Percentiles rank a stretch among this genome's conserved stretches.
Conservation (phyloP, 768 basidiomycete species). For the Amanita brunnescens region DNA sequence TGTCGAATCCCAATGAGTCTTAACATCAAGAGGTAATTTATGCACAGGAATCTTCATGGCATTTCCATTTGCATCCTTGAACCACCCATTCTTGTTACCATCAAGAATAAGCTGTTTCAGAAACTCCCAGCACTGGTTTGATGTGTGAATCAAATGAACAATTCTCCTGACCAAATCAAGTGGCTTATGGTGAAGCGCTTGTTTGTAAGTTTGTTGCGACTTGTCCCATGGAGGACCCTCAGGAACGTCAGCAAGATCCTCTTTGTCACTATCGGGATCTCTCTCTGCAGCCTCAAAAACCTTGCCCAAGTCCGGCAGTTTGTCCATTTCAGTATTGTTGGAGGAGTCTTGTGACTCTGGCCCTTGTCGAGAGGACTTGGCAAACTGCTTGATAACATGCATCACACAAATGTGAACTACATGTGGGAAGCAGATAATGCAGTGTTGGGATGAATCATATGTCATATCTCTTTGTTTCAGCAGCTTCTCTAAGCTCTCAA, state of each 20-base stretch:
- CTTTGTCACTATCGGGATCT: background rate
- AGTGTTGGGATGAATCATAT: background rate
- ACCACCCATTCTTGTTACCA: too few relatives aligned
- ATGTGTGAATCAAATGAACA: background rate
- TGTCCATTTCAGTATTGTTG: background rate
- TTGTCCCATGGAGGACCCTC: background rate
- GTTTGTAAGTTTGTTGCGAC: background rate
- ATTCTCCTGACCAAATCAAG: background rate
- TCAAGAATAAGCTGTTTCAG: background rate
- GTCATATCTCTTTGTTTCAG: background rate
- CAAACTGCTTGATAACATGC: background rate
- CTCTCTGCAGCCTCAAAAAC: background rate
- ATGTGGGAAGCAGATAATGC: conserved; percentile 8
- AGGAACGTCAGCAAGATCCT: background rate
- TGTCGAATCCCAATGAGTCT: too few relatives aligned
- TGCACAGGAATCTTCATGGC: too few relatives aligned
- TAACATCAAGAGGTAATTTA: too few relatives aligned
- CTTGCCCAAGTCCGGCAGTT: background rate
- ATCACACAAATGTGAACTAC: background rate
- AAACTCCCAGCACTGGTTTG: background rate
- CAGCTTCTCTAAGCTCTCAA: background rate
- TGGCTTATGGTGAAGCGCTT: background rate
- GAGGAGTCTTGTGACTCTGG: too few relatives aligned
- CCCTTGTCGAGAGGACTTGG: background rate
- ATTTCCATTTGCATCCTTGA: too few relatives aligned